Evolutionary conservation across 352 stramenopile genomes (phyloP).

Genomic region (Aphanomyces stellatus): DNA sequence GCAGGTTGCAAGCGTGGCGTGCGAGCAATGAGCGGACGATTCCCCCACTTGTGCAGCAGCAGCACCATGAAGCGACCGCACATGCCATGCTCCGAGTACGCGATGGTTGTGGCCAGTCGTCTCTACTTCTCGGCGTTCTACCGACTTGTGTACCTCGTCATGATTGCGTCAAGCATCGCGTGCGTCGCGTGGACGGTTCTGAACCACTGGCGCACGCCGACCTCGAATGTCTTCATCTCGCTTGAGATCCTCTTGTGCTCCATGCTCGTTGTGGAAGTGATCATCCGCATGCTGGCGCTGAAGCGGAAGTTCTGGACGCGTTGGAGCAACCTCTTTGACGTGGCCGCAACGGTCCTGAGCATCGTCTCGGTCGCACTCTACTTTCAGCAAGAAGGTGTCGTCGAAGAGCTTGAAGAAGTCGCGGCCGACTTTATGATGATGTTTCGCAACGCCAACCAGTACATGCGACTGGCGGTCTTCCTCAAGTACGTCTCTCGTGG

Average conservation of each 20-base stretch:
- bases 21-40: too few species aligned
- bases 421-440: slow-evolving; percentile 62
- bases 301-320: slow-evolving; percentile 69
- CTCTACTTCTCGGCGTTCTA: slow-evolving; percentile 80
- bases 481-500: slow-evolving; percentile 46
- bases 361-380: slow-evolving; percentile 71
- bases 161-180: slow-evolving; percentile 54
- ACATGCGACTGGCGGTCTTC: slow-evolving; percentile 72
- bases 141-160: slow-evolving; percentile 71
- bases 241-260: slow-evolving; percentile 67
- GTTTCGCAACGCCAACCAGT: slow-evolving; percentile 71
- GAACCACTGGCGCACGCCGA: slow-evolving; percentile 66
- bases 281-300: slow-evolving; percentile 75
- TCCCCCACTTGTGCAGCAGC: too few species aligned
- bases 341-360: slow-evolving; percentile 69
- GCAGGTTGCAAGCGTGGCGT: too few species aligned
- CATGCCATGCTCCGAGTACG: slow-evolving; percentile 55
- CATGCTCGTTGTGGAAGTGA: slow-evolving; percentile 67
- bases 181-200: slow-evolving; percentile 67
- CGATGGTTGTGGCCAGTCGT: slow-evolving; percentile 62
- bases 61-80: background rate
- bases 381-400: slow-evolving; percentile 73
- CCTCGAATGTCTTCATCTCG: slow-evolving; percentile 69
- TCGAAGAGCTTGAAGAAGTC: slow-evolving; percentile 78
- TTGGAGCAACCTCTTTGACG: slow-evolving; percentile 81